A percentile compares a stretch with the other conserved stretches of the same genome.
Evolutionary conservation across 352 stramenopile genomes (phyloP).

Genomic region (Phytophthora pseudosyringae): DNA sequence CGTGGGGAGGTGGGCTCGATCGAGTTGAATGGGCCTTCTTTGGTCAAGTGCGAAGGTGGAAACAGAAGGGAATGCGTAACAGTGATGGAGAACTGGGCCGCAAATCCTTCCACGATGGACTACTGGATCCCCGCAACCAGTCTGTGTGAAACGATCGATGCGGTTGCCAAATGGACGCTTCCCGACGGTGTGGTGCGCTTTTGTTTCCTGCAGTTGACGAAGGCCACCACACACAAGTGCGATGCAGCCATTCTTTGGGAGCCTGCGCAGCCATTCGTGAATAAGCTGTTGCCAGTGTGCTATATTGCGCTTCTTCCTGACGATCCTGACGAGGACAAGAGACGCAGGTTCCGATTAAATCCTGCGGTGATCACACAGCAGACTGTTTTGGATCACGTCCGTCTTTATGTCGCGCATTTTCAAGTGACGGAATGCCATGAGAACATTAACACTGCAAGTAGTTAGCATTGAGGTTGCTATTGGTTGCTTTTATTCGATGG

Average conservation of each 20-base stretch:
- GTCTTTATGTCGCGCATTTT: conserved; percentile 12
- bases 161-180: conserved; percentile 23
- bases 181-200: not conserved
- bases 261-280: conserved; percentile 24
- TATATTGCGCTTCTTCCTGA: conserved; percentile 20
- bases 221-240: conserved; percentile 18
- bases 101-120: conserved; percentile 19
- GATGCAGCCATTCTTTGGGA: conserved; percentile 23
- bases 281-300: conserved; percentile 28
- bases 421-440: conserved; percentile 1
- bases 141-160: conserved; percentile 25
- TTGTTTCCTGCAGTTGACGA: conserved; percentile 34
- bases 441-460: not conserved
- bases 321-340: conserved; percentile 9
- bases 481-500: not conserved
- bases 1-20: not conserved
- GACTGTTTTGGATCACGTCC: conserved; percentile 8
- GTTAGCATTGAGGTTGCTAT: not conserved
- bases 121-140: conserved; percentile 24
- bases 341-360: conserved; percentile 5
- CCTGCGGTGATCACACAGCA: conserved; percentile 7
- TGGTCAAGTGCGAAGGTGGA: not conserved
- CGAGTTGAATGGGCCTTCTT: not conserved
- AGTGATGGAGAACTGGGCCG: conserved; percentile 18
- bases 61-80: conserved; percentile 5